Base-by-base conservation (phyloP, 495 filamentous ascomycete genomes). In the Aspergillus avenaceus region DNA sequence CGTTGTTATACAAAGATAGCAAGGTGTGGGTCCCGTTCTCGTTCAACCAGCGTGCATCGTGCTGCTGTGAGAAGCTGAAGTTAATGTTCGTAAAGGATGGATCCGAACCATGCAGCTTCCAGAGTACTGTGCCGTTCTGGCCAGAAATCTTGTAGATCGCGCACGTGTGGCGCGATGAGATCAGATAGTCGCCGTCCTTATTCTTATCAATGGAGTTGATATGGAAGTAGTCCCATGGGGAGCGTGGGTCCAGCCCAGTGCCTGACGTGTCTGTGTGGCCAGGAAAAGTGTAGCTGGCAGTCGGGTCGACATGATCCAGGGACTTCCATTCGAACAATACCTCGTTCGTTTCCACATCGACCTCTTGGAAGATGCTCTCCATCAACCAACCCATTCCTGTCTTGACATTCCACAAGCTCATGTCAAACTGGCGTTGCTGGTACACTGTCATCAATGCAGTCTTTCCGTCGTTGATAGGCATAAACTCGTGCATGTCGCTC, bases 191-290 rank as follows among this genome's bases (percentile, higher is more conserved):
- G 5, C 81, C 79, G 4, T 75, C 72, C 0, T 37, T 36, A 57
- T 80, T 75, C 60, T 82, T 83, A 55, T 84, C 80, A 44, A 85
- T 69, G 16, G 78, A 81, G 61, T 84, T 83, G 64, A 85, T 80
- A 61, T 83, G 81, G 66, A 84, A 84, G 60, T 79, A 84, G 60
- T 85, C 80, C 76, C 77, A 84, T 4, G 81, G 75, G 50, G 76
- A 60, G 48, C 56, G 59, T 34, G 69, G 61, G 37, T 66, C 55
- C 58, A 74, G 55, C 41, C 70, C 70, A 19, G 72, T 67, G 26
- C 75, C 68, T 52, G 68, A 72, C 44, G 72, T 72, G 63, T 78
- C 75, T 3, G 74, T 77, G 23, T 70, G 63, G 19, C 59, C 49
- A 36, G 73, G 70, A 54, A 60, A 72, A 14, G 69, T 78, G 54